phyloP scores from a whole-genome alignment of 2,329 filamentous ascomycete species.

The Penicillium sp. region DNA sequence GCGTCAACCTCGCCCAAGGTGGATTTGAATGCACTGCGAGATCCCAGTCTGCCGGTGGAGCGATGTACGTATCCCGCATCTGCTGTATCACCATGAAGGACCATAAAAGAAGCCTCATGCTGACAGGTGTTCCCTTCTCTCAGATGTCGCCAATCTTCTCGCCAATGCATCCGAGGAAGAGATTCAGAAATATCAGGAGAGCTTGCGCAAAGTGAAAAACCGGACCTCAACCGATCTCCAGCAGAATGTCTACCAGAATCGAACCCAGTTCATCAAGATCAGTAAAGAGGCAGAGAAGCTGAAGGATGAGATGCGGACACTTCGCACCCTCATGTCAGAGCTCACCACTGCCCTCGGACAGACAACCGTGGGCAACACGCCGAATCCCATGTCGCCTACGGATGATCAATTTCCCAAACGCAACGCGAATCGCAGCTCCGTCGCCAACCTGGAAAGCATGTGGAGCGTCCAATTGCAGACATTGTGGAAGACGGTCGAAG shows the following conservation, averaged over 20 bases:
- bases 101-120: constrained; percentile 12
- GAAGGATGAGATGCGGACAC: constrained; percentile 90
- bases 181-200: constrained; percentile 77
- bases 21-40: constrained; percentile 75
- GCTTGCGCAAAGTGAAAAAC: constrained; percentile 73
- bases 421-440: constrained; percentile 83
- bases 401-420: constrained; percentile 55
- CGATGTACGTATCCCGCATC: constrained; percentile 61
- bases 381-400: constrained; percentile 55
- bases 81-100: background rate
- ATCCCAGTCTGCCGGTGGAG: constrained; percentile 77
- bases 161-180: constrained; percentile 86
- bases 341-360: constrained; percentile 70
- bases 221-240: constrained; percentile 83
- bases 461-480: constrained; percentile 72
- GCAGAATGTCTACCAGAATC: constrained; percentile 94
- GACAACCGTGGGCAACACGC: constrained; percentile 52
- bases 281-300: constrained; percentile 98
- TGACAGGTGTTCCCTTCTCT: constrained; percentile 13
- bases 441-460: constrained; percentile 71
- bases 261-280: constrained; percentile 98
- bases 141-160: constrained; percentile 62
- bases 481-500: constrained; percentile 95
- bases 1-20: constrained; percentile 63
- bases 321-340: constrained; percentile 89